Percentiles rank a stretch among this genome's conserved stretches.
These are phyloP conservation scores for Glutinoglossum americanum DNA, from an alignment of 495 filamentous ascomycete genomes.

Conservation along the genomic window DNA sequence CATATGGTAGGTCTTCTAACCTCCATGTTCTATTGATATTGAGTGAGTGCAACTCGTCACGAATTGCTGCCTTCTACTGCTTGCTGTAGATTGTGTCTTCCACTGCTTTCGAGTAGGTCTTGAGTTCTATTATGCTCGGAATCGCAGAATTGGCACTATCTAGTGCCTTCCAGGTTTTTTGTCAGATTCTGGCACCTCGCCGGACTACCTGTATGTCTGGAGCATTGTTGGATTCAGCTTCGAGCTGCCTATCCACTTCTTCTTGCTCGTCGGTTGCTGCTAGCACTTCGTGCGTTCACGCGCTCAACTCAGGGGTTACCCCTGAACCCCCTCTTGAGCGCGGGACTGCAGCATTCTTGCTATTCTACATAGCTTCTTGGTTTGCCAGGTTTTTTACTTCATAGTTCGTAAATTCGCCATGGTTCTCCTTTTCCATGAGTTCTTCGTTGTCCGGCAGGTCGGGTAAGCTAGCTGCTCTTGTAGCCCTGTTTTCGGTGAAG, in stretches of 20 bases:
- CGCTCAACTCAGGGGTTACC: neutral
- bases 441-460: neutral
- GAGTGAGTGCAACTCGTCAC: neutral
- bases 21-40: neutral
- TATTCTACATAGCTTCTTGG: neutral
- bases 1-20: neutral
- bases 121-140: neutral
- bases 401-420: neutral
- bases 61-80: neutral
- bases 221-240: neutral
- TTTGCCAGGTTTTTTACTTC: neutral
- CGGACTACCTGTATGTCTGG: neutral
- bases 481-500: neutral
- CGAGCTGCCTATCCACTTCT: neutral
- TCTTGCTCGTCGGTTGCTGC: neutral
- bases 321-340: neutral
- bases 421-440: neutral
- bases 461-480: neutral
- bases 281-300: neutral
- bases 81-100: neutral
- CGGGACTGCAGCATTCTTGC: neutral
- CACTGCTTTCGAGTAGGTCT: conserved; percentile 1
- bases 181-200: neutral
- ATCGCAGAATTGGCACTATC: neutral
- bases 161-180: neutral